A percentile compares a stretch with the other conserved stretches of the same genome.
These are phyloP conservation scores for Pseudoneurospora amorphoporcata DNA, from an alignment of 495 filamentous ascomycete genomes.

Conservation along the genomic window DNA sequence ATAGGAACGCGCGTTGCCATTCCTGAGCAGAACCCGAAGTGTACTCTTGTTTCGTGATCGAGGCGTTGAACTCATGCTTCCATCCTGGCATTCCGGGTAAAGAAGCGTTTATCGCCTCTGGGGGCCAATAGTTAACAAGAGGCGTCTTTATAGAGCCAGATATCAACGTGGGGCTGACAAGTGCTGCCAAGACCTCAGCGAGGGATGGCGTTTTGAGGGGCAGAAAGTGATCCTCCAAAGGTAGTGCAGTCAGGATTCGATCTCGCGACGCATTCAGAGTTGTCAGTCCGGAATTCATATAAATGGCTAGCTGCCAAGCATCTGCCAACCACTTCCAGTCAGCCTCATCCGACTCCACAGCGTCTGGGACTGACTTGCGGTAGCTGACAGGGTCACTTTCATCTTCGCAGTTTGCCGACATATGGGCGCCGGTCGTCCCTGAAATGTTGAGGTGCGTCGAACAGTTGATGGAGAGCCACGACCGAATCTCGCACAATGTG, in stretches of 20 bases:
- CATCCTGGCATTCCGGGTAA: slow-evolving; percentile 17
- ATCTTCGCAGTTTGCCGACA: slow-evolving; percentile 51
- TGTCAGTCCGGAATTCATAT: slow-evolving; percentile 48
- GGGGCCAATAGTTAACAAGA: slow-evolving; percentile 43
- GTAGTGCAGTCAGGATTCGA: slow-evolving; percentile 49
- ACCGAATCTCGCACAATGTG: slow-evolving; percentile 53
- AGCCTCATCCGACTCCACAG: slow-evolving; percentile 15
- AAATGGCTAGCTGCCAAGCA: slow-evolving; percentile 46
- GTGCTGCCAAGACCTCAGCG: slow-evolving; percentile 56
- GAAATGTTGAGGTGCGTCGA: slow-evolving; percentile 51
- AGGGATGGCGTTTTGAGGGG: slow-evolving; percentile 43
- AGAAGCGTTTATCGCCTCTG: background rate
- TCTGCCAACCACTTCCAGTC: slow-evolving; percentile 53
- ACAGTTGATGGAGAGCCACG: slow-evolving; percentile 48
- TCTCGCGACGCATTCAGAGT: slow-evolving; percentile 51
- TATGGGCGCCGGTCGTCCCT: slow-evolving; percentile 41
- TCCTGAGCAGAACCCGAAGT: slow-evolving; percentile 43
- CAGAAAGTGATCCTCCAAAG: slow-evolving; percentile 21
- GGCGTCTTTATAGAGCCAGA: slow-evolving; percentile 41
- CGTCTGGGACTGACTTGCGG: slow-evolving; percentile 25
- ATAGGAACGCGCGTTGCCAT: slow-evolving; percentile 46
- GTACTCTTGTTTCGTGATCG: slow-evolving; percentile 49
- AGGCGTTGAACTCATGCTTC: slow-evolving; percentile 47
- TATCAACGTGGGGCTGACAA: slow-evolving; percentile 54
- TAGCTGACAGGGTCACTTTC: slow-evolving; percentile 40